These are phyloP conservation scores for Phalaenopsis aphrodite DNA, from an alignment of 106 monocot genomes.

Conservation along the genomic window DNA sequence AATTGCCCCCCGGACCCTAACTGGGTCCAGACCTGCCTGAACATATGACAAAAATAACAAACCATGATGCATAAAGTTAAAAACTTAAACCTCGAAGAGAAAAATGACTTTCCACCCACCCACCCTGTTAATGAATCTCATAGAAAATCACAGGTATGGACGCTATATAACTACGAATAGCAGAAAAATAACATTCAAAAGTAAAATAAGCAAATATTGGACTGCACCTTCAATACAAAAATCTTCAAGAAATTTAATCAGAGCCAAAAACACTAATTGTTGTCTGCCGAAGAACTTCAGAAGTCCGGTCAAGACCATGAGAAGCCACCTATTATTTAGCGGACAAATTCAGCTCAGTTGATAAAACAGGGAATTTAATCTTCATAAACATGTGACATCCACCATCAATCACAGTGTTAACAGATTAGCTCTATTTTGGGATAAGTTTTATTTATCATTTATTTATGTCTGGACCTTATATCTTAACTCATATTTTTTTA, in stretches of 20 bases:
- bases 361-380: not conserved
- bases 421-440: not conserved
- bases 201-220: not conserved
- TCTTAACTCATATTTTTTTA: not conserved
- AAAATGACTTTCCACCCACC: not conserved
- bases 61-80: not conserved
- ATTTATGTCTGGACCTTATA: not conserved
- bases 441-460: not conserved
- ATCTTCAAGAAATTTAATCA: constrained; percentile 18
- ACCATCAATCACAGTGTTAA: not conserved
- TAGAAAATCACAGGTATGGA: not conserved
- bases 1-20: too few species aligned
- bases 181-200: constrained; percentile 1
- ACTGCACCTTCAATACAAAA: not conserved
- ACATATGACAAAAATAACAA: not conserved
- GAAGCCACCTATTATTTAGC: constrained; percentile 49
- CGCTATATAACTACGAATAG: not conserved
- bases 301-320: constrained; percentile 58
- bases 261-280: constrained; percentile 28
- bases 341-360: not conserved
- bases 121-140: not conserved
- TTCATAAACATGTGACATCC: not conserved
- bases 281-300: constrained; percentile 64
- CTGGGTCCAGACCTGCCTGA: too few species aligned
- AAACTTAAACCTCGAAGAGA: not conserved